Evolutionary conservation across 2,329 filamentous ascomycete genomes (phyloP), one percentile per base, ranked within the genome.

Genomic region (Aspergillus alliaceus): DNA sequence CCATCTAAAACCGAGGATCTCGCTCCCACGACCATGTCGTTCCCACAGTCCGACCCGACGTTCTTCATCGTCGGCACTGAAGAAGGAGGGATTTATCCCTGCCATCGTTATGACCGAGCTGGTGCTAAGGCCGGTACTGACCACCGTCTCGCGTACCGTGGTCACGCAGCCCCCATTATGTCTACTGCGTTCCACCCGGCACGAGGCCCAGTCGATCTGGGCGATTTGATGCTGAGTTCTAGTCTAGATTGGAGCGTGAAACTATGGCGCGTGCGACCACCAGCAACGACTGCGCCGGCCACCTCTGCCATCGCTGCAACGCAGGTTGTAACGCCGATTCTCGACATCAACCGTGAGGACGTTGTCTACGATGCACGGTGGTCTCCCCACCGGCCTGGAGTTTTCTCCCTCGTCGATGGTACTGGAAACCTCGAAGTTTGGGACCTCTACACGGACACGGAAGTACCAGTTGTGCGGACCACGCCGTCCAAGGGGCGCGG

Each of bases 21-120:
- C 50, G 92, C 92, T 54, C 95, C 96, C 2, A 96, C 91, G 0
- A 96, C 90, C 74, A 90, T 99, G 77, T 90, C 91, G 15, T 99
- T 99, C 77, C 95, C 95, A 0, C 87, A 93, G 68, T 90, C 92
- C 0, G 96, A 99, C 69, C 95, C 95, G 3, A 99, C 95, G 0
- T 98, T 96, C 75, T 99, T 99, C 81, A 86, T 99, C 3, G 90
- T 96, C 32, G 95, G 96, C 39, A 96, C 93, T 27, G 95, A 99
- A 78, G 95, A 99, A 79, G 96, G 96, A 51, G 89, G 89, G 47
- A 97, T 99, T 62, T 96, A 95, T 75, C 93, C 95, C 0, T 97
- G 96, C 72, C 95, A 99, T 74, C 85, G 95, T 60, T 99, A 99
- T 77, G 95, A 99, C 75, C 90, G 96, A 62, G 95, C 96, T 6